Base-by-base conservation (phyloP, 306 rosid species). In the Corylus americana region DNA sequence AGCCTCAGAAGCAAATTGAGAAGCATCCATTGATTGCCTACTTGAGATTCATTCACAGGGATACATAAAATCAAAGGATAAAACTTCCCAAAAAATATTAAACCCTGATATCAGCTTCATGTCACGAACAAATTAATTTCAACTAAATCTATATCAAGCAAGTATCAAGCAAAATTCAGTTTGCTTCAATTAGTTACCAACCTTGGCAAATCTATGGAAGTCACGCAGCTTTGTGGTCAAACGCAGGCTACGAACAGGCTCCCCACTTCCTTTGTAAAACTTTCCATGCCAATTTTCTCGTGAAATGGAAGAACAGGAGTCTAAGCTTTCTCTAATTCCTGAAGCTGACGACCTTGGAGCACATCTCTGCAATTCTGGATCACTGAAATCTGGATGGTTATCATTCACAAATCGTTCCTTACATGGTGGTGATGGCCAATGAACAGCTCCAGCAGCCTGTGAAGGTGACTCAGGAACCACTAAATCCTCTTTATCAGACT, bases 161-260 rank as follows among this genome's bases (percentile, higher is more conserved):
- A 17, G 2, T 39, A 80, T 7, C 29, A 44, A 8, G 67, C 11
- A 54, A 7, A 1, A 12, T 45, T 31, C 59, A 64, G 11, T 54
- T 48, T 70, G 47, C 61, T 79, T 74, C 22, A 64, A 35, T 77
- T 16, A 54, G 48, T 63, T 61, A 82, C 87, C 67, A 70, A 95
- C 99, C 96, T 95, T 95, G 77, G 98, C 96, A 85, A 80, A 87
- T 87, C 86, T 95, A 20, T 95, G 84, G 59, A 93, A 93, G 84
- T 95, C 98, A 55, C 98, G 97, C 61, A 95, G 94, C 85, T 90
- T 91, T 83, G 97, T 80, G 78, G 99, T 93, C 89, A 95, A 87
- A 49, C 96, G 94, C 72, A 95, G 92, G 88, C 87, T 80, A 73
- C 92, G 92, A 62, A 78, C 79, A 50, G 88, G 82, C 81, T 95